Conservation (phyloP, 2,329 filamentous ascomycete genomes). For the Amphichorda felina region DNA sequence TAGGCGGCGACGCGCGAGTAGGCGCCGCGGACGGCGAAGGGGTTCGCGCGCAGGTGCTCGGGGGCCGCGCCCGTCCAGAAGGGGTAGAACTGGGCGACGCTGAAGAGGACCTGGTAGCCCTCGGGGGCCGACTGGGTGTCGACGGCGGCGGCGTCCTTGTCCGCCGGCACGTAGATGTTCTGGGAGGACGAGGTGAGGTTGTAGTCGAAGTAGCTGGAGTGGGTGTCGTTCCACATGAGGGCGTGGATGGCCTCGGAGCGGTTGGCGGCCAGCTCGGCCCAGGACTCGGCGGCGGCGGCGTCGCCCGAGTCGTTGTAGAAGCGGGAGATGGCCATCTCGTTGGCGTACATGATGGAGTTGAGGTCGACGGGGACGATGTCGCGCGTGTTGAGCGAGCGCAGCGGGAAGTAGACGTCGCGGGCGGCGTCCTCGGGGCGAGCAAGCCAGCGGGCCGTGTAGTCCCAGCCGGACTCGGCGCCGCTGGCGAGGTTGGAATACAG, state of each 20-base stretch:
- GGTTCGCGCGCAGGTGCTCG: conserved; percentile 41
- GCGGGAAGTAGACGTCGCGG: conserved; percentile 50
- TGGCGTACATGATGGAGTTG: conserved; percentile 56
- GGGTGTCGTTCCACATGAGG: conserved; percentile 52
- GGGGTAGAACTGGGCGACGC: conserved; percentile 50
- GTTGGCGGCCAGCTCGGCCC: conserved; percentile 33
- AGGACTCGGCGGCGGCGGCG: conserved; percentile 32
- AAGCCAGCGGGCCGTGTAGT: conserved; percentile 50
- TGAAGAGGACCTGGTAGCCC: conserved; percentile 45
- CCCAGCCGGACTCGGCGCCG: conserved; percentile 55
- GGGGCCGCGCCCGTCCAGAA: conserved; percentile 60
- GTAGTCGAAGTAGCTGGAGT: conserved; percentile 57
- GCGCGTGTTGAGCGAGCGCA: conserved; percentile 48
- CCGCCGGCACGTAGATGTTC: conserved; percentile 38
- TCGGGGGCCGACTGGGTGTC: conserved; percentile 31
- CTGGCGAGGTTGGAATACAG: conserved; percentile 53
- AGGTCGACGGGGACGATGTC: conserved; percentile 52
- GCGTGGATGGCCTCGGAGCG: conserved; percentile 51
- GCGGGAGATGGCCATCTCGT: conserved; percentile 45
- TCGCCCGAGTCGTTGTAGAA: conserved; percentile 43
- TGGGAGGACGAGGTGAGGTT: conserved; percentile 48
- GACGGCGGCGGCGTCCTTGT: conserved; percentile 23
- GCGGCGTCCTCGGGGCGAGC: conserved; percentile 44
- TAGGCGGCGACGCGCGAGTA: conserved; percentile 41
- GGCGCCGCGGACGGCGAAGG: conserved; percentile 40